Evolutionary conservation across 2,329 filamentous ascomycete genomes (phyloP).

Genomic region (Xylaria sp.): DNA sequence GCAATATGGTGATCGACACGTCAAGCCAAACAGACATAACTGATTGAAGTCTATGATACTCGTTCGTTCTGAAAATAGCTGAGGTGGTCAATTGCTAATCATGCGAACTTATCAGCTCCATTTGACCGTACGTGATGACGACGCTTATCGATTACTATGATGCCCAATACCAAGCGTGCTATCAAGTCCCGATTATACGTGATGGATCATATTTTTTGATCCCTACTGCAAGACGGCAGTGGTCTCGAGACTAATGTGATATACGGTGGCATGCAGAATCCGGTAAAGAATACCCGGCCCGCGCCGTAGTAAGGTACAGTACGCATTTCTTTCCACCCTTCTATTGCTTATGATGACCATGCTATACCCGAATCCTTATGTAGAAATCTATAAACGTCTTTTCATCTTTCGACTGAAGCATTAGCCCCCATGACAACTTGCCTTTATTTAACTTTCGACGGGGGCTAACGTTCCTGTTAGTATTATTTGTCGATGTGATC

Average conservation of each 20-base stretch:
- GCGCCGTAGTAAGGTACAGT: slow-evolving; percentile 41
- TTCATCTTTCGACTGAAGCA: slow-evolving; percentile 86
- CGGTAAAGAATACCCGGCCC: neutral
- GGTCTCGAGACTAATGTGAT: slow-evolving; percentile 1
- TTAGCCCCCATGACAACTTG: slow-evolving; percentile 45
- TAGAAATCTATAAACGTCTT: slow-evolving; percentile 75
- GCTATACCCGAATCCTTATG: slow-evolving; percentile 77
- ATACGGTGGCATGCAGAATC: neutral
- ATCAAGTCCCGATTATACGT: slow-evolving; percentile 58
- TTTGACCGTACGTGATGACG: slow-evolving; percentile 2
- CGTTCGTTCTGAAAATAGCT: neutral
- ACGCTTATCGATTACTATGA: slow-evolving; percentile 46
- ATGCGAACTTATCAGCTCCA: slow-evolving; percentile 8
- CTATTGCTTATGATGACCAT: slow-evolving; percentile 73
- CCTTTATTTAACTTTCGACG: slow-evolving; percentile 4
- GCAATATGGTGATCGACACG: slow-evolving; percentile 65
- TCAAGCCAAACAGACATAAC: slow-evolving; percentile 61
- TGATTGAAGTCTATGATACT: slow-evolving; percentile 47
- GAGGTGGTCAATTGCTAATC: slow-evolving; percentile 37
- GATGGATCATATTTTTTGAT: slow-evolving; percentile 49
- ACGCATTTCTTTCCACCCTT: slow-evolving; percentile 30
- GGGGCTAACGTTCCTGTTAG: slow-evolving; percentile 27
- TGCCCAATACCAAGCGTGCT: slow-evolving; percentile 55
- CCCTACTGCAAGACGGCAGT: neutral
- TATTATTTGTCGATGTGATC: neutral